These are phyloP conservation scores for Cladorrhinum sp. DNA, from an alignment of 2,329 filamentous ascomycete species.

Conservation along the genomic window DNA sequence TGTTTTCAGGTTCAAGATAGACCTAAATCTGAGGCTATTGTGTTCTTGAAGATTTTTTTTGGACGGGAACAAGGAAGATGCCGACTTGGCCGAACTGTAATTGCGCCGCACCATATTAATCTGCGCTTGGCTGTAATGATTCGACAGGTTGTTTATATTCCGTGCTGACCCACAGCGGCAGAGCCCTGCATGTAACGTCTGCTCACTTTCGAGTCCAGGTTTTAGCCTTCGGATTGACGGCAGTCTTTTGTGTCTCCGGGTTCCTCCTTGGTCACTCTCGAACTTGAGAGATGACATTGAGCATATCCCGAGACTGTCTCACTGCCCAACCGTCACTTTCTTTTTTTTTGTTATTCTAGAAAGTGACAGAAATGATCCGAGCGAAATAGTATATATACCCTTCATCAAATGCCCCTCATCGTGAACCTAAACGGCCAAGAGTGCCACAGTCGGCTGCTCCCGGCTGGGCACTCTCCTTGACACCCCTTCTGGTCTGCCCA, in stretches of 20 bases:
- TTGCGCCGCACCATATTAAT: constrained; percentile 12
- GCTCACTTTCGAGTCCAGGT: neutral
- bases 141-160: neutral
- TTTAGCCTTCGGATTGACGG: neutral
- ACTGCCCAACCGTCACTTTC: neutral
- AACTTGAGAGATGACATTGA: neutral
- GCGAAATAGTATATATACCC: neutral
- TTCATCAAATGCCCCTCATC: neutral
- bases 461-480: constrained; percentile 10
- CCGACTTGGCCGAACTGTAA: constrained; percentile 13
- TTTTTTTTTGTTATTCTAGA: neutral
- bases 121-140: neutral
- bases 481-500: neutral
- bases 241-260: neutral
- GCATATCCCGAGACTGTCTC: neutral
- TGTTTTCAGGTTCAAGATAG: too few species aligned
- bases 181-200: constrained; percentile 4
- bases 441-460: constrained; percentile 5
- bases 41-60: too few species aligned
- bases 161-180: constrained; percentile 14
- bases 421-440: neutral
- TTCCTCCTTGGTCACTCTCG: neutral
- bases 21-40: too few species aligned
- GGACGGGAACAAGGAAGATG: constrained; percentile 5
- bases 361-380: neutral